Evolutionary conservation across 2,329 filamentous ascomycete genomes (phyloP).

Genomic region (Pseudodiploospora longispora): DNA sequence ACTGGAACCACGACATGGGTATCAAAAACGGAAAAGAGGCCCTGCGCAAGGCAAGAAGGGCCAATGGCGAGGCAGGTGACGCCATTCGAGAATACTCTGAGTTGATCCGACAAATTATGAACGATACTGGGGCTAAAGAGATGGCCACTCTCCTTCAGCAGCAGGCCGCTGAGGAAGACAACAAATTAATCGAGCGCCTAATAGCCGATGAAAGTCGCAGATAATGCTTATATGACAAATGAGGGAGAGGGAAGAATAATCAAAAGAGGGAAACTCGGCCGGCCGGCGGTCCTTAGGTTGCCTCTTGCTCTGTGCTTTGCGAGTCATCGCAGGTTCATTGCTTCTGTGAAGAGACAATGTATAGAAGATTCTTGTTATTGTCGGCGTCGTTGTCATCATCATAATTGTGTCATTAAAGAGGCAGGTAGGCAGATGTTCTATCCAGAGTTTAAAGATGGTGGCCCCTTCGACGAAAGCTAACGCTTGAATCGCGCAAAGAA

Average conservation of each 20-base stretch:
- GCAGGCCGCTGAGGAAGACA: slow-evolving; percentile 39
- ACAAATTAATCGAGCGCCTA: slow-evolving; percentile 40
- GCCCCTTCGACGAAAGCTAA: slow-evolving; percentile 14
- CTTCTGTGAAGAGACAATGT: too few species aligned
- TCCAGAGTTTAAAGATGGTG: too few species aligned
- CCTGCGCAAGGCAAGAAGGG: slow-evolving; percentile 41
- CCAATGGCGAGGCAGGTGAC: slow-evolving; percentile 47
- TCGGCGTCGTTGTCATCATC: not conserved
- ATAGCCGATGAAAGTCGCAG: slow-evolving; percentile 36
- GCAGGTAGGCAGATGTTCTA: too few species aligned
- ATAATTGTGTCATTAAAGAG: not conserved
- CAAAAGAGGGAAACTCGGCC: not conserved
- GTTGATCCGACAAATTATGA: slow-evolving; percentile 43
- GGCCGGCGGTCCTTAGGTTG: too few species aligned
- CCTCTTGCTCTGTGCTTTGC: too few species aligned
- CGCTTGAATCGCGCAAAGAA: slow-evolving; percentile 39
- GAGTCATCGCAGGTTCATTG: too few species aligned
- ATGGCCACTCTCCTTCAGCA: slow-evolving; percentile 32
- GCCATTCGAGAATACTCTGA: slow-evolving; percentile 54
- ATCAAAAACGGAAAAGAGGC: slow-evolving; percentile 47
- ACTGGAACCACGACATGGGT: slow-evolving; percentile 53
- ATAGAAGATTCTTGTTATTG: not conserved
- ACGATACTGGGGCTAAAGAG: slow-evolving; percentile 16
- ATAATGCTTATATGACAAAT: slow-evolving; percentile 3
- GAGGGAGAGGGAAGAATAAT: not conserved